Base-by-base conservation (phyloP, 108 stramenopile genomes). In the Fragilariopsis cylindrus region DNA sequence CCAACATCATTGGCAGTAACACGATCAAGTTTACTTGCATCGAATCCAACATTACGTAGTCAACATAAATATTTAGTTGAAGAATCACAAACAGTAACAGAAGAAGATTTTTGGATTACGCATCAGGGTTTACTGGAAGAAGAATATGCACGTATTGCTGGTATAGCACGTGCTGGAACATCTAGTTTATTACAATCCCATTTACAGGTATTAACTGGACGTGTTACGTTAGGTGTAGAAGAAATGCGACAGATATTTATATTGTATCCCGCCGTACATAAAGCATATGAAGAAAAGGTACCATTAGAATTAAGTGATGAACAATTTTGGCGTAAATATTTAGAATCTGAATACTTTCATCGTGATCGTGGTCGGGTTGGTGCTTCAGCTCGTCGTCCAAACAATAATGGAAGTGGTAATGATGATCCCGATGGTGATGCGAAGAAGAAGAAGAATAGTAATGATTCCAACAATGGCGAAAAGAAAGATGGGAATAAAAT, bases 161-260 rank as follows among this genome's bases (percentile, higher is more conserved):
- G 92, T 40, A 76, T 71, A 70, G 52, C 71, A 4, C 54, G 65
- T 18, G 75, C 80, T 6, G 94, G 94, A 11, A 86, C 73, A 55
- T 81, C 89, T 44, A 82, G 80, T 47, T 75, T 85, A 21, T 78
- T 96, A 42, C 88, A 88, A 80, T 83, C 85, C 39, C 87, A 85
- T 58, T 70, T 96, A 45, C 88, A 88, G 68, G 66, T 72, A 2
- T 21, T 76, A 57, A 82, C 80, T 44, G 87, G 85, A 15, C 76
- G 73, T 39, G 74, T 87, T 58, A 82, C 79, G 21, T 60, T 82
- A 77, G 82, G 79, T 8, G 80, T 78, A 57, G 94, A 96, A 81
- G 94, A 96, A 76, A 96, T 96, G 87, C 78, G 94, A 39, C 94
- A 96, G 72, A 96, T 96, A 13, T 96, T 96, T 70, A 79, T 96